Percentiles rank a stretch among this genome's conserved stretches.
Evolutionary conservation across 768 basidiomycete species (phyloP).

Genomic region (Tulasnella sp.): DNA sequence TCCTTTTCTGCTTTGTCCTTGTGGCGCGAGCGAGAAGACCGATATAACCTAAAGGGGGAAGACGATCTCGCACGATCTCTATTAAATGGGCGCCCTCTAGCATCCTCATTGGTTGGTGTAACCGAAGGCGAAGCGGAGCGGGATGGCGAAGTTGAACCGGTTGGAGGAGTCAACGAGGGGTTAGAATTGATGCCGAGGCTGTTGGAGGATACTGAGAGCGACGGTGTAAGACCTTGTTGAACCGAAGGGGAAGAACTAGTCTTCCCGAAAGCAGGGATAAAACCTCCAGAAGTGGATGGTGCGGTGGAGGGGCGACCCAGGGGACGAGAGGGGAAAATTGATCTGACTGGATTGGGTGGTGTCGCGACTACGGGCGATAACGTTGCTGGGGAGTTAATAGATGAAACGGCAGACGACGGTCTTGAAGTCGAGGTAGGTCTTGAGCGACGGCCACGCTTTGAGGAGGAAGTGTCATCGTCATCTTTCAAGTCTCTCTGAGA

Average conservation of each 20-base stretch:
- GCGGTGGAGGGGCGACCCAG: neutral
- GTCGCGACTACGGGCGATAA: no score
- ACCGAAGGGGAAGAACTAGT: neutral
- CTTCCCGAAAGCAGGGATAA: no score
- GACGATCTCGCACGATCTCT: conserved; percentile 53
- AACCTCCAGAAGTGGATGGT: no score
- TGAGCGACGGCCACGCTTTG: no score
- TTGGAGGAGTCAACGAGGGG: neutral
- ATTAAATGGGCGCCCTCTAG: conserved; percentile 21
- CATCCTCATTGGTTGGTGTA: conserved; percentile 28
- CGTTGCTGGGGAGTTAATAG: no score
- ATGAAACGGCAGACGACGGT: no score
- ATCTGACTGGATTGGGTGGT: no score
- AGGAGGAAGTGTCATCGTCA: no score
- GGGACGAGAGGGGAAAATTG: no score
- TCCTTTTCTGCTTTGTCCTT: conserved; percentile 36
- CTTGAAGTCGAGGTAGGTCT: no score
- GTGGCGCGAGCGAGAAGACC: conserved; percentile 41
- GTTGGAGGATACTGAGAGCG: neutral
- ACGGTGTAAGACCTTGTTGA: no score
- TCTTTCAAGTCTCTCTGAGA: no score
- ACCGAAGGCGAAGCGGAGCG: conserved; percentile 31
- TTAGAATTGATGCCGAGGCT: neutral
- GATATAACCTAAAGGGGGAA: conserved; percentile 65
- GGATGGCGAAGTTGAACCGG: neutral